Percentiles rank a stretch among this genome's conserved stretches.
Conservation (phyloP, 306 rosid genomes). For the Lagenaria siceraria region DNA sequence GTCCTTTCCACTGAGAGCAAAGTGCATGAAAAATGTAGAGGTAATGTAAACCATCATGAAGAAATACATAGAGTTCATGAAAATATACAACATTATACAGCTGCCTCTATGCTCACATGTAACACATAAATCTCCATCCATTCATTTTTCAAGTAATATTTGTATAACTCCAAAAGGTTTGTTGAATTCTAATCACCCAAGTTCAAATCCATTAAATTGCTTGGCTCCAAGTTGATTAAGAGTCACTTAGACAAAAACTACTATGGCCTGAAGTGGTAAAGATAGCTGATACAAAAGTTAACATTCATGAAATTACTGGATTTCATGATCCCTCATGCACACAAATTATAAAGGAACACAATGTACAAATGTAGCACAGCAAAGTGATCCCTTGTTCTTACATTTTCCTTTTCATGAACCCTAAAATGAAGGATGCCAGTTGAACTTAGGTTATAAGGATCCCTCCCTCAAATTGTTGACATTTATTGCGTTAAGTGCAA, state of each 20-base stretch:
- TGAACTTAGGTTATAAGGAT: not conserved
- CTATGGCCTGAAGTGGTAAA: not conserved
- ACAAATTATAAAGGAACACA: not conserved
- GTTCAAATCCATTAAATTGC: not conserved
- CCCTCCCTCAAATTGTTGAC: not conserved
- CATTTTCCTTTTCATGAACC: not conserved
- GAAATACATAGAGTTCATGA: not conserved
- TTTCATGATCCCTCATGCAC: not conserved
- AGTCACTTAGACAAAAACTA: not conserved
- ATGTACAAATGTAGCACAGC: not conserved
- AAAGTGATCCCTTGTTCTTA: not conserved
- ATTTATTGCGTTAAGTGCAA: not conserved
- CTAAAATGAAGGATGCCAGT: not conserved
- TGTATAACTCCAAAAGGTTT: not conserved
- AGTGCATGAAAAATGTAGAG: not conserved
- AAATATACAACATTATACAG: not conserved
- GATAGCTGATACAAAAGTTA: not conserved
- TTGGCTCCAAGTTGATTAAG: slow-evolving; percentile 4
- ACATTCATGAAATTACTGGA: not conserved
- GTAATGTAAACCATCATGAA: not conserved
- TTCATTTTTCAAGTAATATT: not conserved
- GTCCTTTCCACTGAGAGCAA: not conserved
- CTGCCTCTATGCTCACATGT: not conserved
- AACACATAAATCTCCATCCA: not conserved
- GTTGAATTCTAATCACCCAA: not conserved